Evolutionary conservation across 306 rosid species (phyloP), one percentile per base, ranked within the genome.

Genomic region (Quillaja saponaria): DNA sequence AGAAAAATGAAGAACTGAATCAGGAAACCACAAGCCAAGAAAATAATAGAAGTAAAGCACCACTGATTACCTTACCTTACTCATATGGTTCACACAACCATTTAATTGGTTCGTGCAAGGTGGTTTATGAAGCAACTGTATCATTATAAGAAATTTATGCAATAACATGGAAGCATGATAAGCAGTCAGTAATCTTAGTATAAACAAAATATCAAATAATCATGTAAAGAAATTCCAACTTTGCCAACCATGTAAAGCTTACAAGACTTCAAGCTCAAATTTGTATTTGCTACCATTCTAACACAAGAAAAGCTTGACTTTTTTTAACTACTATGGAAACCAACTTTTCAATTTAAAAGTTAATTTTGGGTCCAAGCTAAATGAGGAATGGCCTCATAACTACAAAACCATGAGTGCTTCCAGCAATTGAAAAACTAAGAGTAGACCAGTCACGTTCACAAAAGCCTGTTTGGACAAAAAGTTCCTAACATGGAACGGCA

Each of bases 1-100:
- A 82, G n/a, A 65, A 2, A 25, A 58, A 37, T 4, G 67, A 41
- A 61, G n/a, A 6, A 47, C 34, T 28, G 55, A 35, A 53, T n/a
- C 67, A 18, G 81, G 64, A 49, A 34, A 47, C 49, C 49, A 40
- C 7, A 52, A 42, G 53, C 34, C 1, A 61, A 12, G 16, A 53
- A 52, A 3, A 58, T n/a, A 56, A 48, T 6, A 17, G 28, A 59
- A 37, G 12, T 13, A 19, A 49, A 47, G 16, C 67, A 52, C 39
- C 67, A 51, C 12, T 50, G 69, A 64, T 34, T 59, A 42, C 50
- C 61, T 65, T 73, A 80, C 84, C 88, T 79, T 77, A 19, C 34
- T 51, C 47, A 64, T 33, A 37, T 31, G 17, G 46, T 39, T 55
- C 37, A 68, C 48, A 48, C 48, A 25, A 37, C 47, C 47, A 58